Evolutionary conservation across 2,329 filamentous ascomycete species (phyloP).

Genomic region (Meredithiella fracta): DNA sequence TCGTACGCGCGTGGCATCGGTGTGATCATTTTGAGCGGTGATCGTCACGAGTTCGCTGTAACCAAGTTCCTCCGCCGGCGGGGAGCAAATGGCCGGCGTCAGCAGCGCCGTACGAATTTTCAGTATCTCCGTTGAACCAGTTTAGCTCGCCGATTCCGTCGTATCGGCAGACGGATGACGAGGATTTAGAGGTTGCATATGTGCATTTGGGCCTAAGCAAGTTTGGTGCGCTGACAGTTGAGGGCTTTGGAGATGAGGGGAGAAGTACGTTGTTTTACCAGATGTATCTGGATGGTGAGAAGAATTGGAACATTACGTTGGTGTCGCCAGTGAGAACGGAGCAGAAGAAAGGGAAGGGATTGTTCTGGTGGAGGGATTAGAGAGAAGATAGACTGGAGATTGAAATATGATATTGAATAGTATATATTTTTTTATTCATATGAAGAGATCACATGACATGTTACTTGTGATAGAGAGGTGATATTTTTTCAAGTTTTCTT

Average conservation of each 20-base stretch:
- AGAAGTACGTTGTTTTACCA: constrained; percentile 64
- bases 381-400: neutral
- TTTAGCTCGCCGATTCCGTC: constrained; percentile 79
- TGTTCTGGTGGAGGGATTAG: neutral
- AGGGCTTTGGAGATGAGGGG: constrained; percentile 43
- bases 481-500: no score
- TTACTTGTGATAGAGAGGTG: no score
- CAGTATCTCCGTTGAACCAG: constrained; percentile 77
- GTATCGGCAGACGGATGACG: constrained; percentile 63
- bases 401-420: neutral
- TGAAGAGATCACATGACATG: no score
- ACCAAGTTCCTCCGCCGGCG: constrained; percentile 53
- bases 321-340: constrained; percentile 4
- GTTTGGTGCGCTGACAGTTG: constrained; percentile 70
- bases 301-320: constrained; percentile 53
- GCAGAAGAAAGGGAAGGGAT: neutral
- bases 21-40: constrained; percentile 72
- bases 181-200: constrained; percentile 76
- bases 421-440: neutral
- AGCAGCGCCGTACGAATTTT: constrained; percentile 73
- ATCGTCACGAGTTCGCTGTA: constrained; percentile 92
- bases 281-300: constrained; percentile 65
- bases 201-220: constrained; percentile 77
- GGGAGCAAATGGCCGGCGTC: constrained; percentile 45
- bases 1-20: constrained; percentile 58